phyloP scores from a whole-genome alignment of 768 basidiomycete genomes.

The Rubroboletus pulcherrimus region DNA sequence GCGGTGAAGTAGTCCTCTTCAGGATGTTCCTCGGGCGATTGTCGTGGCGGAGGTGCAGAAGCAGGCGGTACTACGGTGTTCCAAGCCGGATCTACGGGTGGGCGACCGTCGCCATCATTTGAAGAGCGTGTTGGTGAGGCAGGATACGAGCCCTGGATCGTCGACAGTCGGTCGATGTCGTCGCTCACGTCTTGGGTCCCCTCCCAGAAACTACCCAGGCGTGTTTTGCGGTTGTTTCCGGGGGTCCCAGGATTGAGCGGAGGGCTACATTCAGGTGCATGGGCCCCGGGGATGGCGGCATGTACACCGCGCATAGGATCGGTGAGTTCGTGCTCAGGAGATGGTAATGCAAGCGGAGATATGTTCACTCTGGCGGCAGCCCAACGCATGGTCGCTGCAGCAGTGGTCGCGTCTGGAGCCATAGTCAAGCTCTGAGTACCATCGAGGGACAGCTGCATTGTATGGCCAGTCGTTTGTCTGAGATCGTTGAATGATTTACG shows the following conservation, averaged over 20 bases:
- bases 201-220: conserved; percentile 72
- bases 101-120: conserved; percentile 1
- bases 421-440: conserved; percentile 28
- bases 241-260: conserved; percentile 41
- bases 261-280: conserved; percentile 36
- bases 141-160: conserved; percentile 24
- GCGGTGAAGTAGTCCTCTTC: conserved; percentile 33
- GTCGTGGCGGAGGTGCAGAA: conserved; percentile 20
- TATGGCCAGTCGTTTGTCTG: conserved; percentile 30
- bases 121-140: conserved; percentile 19
- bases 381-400: conserved; percentile 81
- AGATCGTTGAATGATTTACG: conserved; percentile 47
- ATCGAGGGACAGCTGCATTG: conserved; percentile 27
- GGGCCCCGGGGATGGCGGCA: conserved; percentile 61
- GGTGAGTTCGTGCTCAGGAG: conserved; percentile 86
- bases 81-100: conserved; percentile 9
- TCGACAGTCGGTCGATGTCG: conserved; percentile 20
- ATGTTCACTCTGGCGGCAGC: conserved; percentile 82
- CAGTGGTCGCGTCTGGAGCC: conserved; percentile 55
- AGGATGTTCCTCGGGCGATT: conserved; percentile 21
- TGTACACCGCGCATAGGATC: conserved; percentile 84
- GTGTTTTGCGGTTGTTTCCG: conserved; percentile 49
- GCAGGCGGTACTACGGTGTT: conserved; percentile 2
- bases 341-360: conserved; percentile 82
- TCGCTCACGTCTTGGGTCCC: conserved; percentile 67